A percentile compares a stretch with the other conserved stretches of the same genome.
These are phyloP conservation scores for Leccinellum albellum DNA, from an alignment of 768 basidiomycete species.

Conservation along the genomic window DNA sequence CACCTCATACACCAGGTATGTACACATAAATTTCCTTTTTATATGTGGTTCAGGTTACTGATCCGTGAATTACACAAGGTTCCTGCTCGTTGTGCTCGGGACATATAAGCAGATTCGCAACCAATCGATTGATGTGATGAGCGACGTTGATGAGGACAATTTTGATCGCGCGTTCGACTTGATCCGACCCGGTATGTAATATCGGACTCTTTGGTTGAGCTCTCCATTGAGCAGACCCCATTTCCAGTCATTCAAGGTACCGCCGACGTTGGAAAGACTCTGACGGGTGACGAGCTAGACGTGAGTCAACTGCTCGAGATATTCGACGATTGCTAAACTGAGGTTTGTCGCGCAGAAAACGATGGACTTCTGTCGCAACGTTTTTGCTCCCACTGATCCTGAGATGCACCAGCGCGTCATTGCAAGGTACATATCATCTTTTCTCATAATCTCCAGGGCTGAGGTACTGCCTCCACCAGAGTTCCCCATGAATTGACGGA, in stretches of 20 bases:
- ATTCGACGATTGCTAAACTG: neutral
- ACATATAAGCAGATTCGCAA: neutral
- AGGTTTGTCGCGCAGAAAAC: slow-evolving; percentile 4
- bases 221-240: neutral
- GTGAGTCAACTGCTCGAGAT: neutral
- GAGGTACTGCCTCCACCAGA: neutral
- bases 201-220: neutral
- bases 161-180: slow-evolving; percentile 10
- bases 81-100: slow-evolving; percentile 5
- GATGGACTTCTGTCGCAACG: slow-evolving; percentile 5
- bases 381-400: slow-evolving; percentile 4
- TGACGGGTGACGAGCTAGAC: slow-evolving; percentile 8
- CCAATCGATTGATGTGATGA: neutral
- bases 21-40: neutral
- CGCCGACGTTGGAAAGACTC: slow-evolving; percentile 1
- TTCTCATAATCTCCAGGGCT: too few relatives aligned
- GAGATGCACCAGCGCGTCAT: slow-evolving; percentile 1
- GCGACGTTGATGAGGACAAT: slow-evolving; percentile 9
- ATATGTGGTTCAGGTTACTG: neutral
- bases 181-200: slow-evolving; percentile 7
- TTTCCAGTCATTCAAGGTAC: slow-evolving; percentile 9
- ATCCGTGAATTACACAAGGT: neutral
- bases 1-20: slow-evolving; percentile 6
- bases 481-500: neutral
- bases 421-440: neutral